Base-by-base conservation (phyloP, 108 stramenopile species). In the Conticribra weissflogii region DNA sequence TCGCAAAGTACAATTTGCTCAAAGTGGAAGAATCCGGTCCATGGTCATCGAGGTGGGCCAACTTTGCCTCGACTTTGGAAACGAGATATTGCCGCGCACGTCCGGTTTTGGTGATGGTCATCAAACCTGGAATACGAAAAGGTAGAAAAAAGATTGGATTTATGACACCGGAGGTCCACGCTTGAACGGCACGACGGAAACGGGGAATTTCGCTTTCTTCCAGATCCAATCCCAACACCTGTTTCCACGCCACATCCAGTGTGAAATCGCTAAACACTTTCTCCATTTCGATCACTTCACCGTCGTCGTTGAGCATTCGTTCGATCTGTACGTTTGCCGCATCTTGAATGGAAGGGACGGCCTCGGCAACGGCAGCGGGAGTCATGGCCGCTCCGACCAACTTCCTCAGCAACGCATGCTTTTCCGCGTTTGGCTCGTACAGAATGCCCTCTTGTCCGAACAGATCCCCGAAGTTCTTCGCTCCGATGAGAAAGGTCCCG, bases 1-100 rank as follows among this genome's bases (percentile, higher is more conserved):
- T 66, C 2, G 82, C 74, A 76, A 68, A 79, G 8, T 71, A 67
- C 68, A 83, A 60, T 14, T 54, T 74, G 12, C 68, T 62, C 22
- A 83, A 44, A 7, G 78, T 79, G n/a, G 82, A 83, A 34, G 45
- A 33, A 53, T 82, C 74, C 12, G 74, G 78, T 12, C 78, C 78
- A 45, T 75, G 31, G 46, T 18, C 47, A 29, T 71, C 69, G 27
- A 83, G 36, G 12, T 60, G 23, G 27, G 32, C 68, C 32, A 83
- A 63, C 27, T 74, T 78, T 32, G 79, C 64, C 46, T 83, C 78
- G 16, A 83, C 68, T 65, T 74, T 79, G 8, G 34, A 45, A n/a
- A 46, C 54, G 15, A 83, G 33, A 33, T 65, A 79, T 25, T 28
- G 15, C 28, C 59, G 21, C n/a, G 82, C 82, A 2, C 62, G 22